Evolutionary conservation across 306 rosid genomes (phyloP).

Genomic region (Comarum palustre): DNA sequence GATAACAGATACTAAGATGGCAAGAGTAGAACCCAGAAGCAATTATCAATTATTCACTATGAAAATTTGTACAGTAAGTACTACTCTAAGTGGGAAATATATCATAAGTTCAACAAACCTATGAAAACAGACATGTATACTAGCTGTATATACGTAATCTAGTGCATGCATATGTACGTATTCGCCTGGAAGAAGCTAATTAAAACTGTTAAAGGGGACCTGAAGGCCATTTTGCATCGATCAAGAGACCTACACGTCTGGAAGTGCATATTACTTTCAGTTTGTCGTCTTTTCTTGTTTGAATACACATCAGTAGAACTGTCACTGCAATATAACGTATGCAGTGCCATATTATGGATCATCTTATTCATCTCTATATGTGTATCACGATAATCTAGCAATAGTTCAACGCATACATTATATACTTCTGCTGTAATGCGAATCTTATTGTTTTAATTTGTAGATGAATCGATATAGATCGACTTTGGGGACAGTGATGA

Average conservation of each 20-base stretch:
- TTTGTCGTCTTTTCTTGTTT: conserved; percentile 3
- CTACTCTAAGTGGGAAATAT: background rate
- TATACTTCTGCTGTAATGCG: background rate
- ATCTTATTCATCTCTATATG: background rate
- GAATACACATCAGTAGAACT: background rate
- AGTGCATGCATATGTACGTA: background rate
- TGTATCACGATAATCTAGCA: background rate
- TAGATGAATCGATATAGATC: background rate
- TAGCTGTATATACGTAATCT: background rate
- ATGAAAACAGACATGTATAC: too few relatives aligned
- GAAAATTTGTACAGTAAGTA: background rate
- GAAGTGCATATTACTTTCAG: background rate
- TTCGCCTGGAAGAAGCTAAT: background rate
- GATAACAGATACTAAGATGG: background rate
- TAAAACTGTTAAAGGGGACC: background rate
- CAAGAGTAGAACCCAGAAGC: background rate
- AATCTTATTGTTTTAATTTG: background rate
- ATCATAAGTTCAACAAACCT: too few relatives aligned
- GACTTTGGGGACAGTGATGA: background rate
- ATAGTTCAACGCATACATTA: background rate
- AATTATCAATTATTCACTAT: background rate
- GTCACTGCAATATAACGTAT: background rate
- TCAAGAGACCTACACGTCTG: background rate
- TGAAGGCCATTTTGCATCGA: background rate
- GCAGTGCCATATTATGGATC: background rate